Evolutionary conservation across 345 rosid genomes (phyloP).

Genomic region (Aquilaria malaccensis): DNA sequence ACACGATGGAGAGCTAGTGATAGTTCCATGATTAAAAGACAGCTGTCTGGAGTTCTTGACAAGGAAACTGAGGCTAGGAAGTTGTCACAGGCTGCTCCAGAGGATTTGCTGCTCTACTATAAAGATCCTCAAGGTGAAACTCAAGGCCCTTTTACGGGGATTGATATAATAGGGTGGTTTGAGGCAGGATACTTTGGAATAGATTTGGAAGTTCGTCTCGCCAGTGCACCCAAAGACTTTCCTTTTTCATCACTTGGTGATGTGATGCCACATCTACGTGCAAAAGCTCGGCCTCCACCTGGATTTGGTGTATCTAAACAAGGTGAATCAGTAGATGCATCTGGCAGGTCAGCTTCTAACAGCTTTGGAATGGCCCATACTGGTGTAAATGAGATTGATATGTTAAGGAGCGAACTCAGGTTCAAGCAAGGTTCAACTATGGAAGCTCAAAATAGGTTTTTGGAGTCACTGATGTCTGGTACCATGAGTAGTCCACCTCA

Average conservation of each 20-base stretch:
- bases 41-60: slow-evolving; percentile 48
- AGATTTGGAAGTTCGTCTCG: slow-evolving; percentile 71
- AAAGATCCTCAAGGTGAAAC: slow-evolving; percentile 94
- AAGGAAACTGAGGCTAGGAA: slow-evolving; percentile 71
- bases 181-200: slow-evolving; percentile 97
- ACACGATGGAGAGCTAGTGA: slow-evolving; percentile 45
- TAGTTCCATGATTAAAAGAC: slow-evolving; percentile 52
- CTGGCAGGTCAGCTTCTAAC: slow-evolving; percentile 36
- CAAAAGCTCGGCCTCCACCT: slow-evolving; percentile 97
- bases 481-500: slow-evolving; percentile 41
- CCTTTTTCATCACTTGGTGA: slow-evolving; percentile 81
- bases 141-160: slow-evolving; percentile 89
- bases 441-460: slow-evolving; percentile 86
- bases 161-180: slow-evolving; percentile 95
- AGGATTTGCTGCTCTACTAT: slow-evolving; percentile 64
- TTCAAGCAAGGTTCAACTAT: slow-evolving; percentile 44
- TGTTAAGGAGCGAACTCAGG: slow-evolving; percentile 47
- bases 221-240: slow-evolving; percentile 59
- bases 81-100: slow-evolving; percentile 53
- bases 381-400: slow-evolving; percentile 41
- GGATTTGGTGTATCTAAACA: slow-evolving; percentile 78
- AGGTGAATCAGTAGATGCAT: slow-evolving; percentile 43
- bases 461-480: slow-evolving; percentile 90
- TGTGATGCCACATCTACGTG: slow-evolving; percentile 95
- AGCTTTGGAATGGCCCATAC: slow-evolving; percentile 40